Conservation (phyloP, 768 basidiomycete genomes). For the Macrolepiota fuliginosa region DNA sequence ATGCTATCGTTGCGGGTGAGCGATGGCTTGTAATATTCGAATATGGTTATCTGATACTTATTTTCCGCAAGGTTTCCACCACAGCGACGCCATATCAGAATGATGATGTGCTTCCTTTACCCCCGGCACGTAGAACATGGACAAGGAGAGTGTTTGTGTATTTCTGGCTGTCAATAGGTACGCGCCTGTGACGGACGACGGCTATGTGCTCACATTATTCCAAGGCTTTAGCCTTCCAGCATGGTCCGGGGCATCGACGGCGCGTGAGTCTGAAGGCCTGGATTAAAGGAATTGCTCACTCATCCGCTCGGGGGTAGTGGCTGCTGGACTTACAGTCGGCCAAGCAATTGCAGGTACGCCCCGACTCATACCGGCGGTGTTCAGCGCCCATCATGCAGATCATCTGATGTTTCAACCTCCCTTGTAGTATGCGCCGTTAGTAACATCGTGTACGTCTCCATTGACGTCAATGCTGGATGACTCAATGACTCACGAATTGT, state of each 20-base stretch:
- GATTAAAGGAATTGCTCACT: background rate
- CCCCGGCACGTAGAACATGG: background rate
- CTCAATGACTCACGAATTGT: background rate
- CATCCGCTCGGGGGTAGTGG: background rate
- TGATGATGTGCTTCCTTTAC: conserved; percentile 4
- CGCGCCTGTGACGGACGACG: background rate
- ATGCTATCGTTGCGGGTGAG: background rate
- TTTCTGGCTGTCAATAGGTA: conserved; percentile 6
- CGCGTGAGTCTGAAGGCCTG: background rate
- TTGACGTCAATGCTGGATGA: background rate
- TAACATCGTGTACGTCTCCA: background rate
- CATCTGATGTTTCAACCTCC: background rate
- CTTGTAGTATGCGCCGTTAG: conserved; percentile 1
- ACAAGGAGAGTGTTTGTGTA: conserved; percentile 5
- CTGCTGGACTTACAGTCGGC: conserved; percentile 3
- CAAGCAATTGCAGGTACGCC: background rate
- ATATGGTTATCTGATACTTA: background rate
- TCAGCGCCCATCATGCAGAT: background rate
- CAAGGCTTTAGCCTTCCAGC: background rate
- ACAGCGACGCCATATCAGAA: conserved; percentile 5
- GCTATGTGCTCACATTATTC: background rate
- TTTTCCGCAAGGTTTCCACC: conserved; percentile 3
- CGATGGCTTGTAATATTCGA: background rate
- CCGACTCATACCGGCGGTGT: background rate
- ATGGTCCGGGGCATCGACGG: conserved; percentile 5